Percentiles rank a stretch among this genome's conserved stretches.
These are phyloP conservation scores for Ramalina intermedia DNA, from an alignment of 495 filamentous ascomycete species.

Conservation along the genomic window DNA sequence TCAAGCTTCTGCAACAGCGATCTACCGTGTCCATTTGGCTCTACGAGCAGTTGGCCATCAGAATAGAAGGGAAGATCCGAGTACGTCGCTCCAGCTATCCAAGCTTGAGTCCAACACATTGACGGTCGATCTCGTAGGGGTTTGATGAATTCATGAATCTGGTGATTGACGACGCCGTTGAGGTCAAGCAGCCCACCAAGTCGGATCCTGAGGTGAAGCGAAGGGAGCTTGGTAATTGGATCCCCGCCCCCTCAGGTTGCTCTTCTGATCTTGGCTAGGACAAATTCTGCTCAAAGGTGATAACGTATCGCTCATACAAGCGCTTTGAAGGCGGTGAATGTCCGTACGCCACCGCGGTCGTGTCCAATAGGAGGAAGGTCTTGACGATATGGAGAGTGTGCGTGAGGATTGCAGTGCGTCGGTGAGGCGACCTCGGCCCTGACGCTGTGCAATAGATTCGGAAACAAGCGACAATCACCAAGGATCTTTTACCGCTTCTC, in stretches of 20 bases:
- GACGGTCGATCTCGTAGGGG: conserved; percentile 35
- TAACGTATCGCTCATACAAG: conserved; percentile 91
- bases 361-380: too few species aligned
- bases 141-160: conserved; percentile 99
- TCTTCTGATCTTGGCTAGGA: conserved; percentile 37
- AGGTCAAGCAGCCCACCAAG: conserved; percentile 77
- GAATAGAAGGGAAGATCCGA: conserved; percentile 90
- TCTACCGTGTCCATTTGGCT: conserved; percentile 88
- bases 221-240: conserved; percentile 53
- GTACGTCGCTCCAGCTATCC: conserved; percentile 31
- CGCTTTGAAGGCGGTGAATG: conserved; percentile 28
- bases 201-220: conserved; percentile 59
- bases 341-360: too few species aligned
- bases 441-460: background rate
- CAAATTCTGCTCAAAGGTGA: conserved; percentile 96
- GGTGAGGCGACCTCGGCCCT: background rate
- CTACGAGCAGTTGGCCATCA: conserved; percentile 83
- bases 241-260: conserved; percentile 11
- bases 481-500: conserved; percentile 6
- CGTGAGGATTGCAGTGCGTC: background rate
- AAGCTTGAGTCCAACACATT: background rate
- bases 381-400: too few species aligned
- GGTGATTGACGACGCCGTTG: conserved; percentile 87
- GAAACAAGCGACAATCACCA: too few species aligned
- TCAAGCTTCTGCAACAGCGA: conserved; percentile 83